These are phyloP conservation scores for Metschnikowia arizonensis DNA, from an alignment of 805 yeast genomes.

Conservation along the genomic window DNA sequence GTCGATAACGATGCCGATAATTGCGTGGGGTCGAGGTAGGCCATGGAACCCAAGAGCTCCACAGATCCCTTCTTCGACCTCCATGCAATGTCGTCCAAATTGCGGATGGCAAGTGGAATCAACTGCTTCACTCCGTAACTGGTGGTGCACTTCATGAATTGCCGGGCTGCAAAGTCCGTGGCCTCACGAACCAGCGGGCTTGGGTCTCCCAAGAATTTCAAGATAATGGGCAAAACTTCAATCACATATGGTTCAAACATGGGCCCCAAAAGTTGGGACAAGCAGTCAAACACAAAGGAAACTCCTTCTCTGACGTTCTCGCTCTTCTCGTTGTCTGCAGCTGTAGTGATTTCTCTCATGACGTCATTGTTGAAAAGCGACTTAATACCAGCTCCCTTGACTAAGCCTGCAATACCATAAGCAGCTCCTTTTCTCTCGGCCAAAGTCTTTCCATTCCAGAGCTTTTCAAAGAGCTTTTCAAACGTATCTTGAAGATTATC, in stretches of 20 bases:
- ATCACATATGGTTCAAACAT: conserved; percentile 92
- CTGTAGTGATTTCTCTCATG: conserved; percentile 69
- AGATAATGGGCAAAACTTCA: conserved; percentile 76
- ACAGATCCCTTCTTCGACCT: conserved; percentile 96
- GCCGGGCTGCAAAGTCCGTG: conserved; percentile 79
- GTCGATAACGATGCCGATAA: conserved; percentile 82
- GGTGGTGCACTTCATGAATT: conserved; percentile 86
- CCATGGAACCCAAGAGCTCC: conserved; percentile 95
- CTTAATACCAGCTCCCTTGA: conserved; percentile 82
- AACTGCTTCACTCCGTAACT: conserved; percentile 86
- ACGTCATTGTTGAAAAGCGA: conserved; percentile 73
- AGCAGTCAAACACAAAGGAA: conserved; percentile 77
- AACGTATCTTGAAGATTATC: conserved; percentile 50
- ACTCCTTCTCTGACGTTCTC: conserved; percentile 79
- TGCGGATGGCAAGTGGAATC: conserved; percentile 85
- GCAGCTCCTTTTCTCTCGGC: conserved; percentile 89
- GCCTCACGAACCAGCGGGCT: conserved; percentile 84
- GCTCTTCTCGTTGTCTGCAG: conserved; percentile 82
- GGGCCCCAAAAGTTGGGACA: conserved; percentile 71
- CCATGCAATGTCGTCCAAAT: conserved; percentile 89
- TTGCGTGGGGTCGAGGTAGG: conserved; percentile 92
- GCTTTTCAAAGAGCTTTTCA: conserved; percentile 53
- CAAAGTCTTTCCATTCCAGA: conserved; percentile 47
- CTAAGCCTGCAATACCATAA: conserved; percentile 91
- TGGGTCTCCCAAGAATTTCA: conserved; percentile 81